Evolutionary conservation across 208 protist genomes (phyloP), one percentile per base, ranked within the genome.

Genomic region (Wallacemonas collosoma): DNA sequence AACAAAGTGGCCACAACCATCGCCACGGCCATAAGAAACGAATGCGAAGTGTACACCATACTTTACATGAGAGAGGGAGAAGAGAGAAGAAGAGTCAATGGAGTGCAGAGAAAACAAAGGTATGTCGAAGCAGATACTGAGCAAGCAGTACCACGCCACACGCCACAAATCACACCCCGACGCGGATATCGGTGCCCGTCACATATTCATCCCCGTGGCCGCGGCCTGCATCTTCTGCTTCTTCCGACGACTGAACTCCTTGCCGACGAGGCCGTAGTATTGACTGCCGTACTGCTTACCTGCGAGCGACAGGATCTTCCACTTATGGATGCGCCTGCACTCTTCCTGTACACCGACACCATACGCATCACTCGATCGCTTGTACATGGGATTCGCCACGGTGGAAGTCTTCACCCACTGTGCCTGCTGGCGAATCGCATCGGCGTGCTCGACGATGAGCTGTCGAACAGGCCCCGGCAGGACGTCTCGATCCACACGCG

Each of bases 181-280:
- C 26, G 26, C 26, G 26, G 26, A 26, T 26, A 26, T 26, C 26
- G 26, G 26, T 17, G 15, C 1, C 35, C 15, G 11, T 90, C 60
- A 95, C 12, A 95, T 68, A 58, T 96, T 96, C 51, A 96, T 94
- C 1, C 86, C 82, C 36, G 85, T 94, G 0, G 91, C 85, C 2
- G 81, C 81, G 55, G 35, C 79, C 26, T 62, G 85, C 61, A 79
- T 78, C 11, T 69, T 71, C 6, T 76, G 75, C 35, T 79, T 83
- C 15, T 66, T 61, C 40, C 81, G 77, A 53, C 81, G 82, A 66
- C 78, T 77, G 54, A 91, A 92, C 61, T 87, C 85, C 68, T 90
- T 91, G 2, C 82, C 85, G 8, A 82, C 74, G 9, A 86, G 70
- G 12, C 91, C 89, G 61, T 93, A 79, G 53, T 93, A 96, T 62